Conservation (phyloP, 768 basidiomycete species). For the Dioszegia crocea region DNA sequence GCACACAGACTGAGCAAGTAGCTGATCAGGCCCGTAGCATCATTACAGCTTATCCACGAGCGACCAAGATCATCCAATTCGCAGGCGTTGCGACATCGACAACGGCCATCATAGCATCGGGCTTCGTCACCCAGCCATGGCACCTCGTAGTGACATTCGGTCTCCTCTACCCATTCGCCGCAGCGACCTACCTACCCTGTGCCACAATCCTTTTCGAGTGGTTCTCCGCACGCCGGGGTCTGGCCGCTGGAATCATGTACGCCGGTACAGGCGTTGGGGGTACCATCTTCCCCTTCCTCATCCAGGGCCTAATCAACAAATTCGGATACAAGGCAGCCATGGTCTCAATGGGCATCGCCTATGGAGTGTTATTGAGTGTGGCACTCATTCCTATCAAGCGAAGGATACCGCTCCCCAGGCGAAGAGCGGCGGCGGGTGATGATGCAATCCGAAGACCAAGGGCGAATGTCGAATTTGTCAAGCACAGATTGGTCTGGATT, state of each 20-base stretch:
- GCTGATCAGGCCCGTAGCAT: conserved; percentile 12
- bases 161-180: conserved; percentile 30
- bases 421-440: background rate
- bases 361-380: conserved; percentile 15
- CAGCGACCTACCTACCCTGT: conserved; percentile 30
- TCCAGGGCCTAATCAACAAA: conserved; percentile 26
- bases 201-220: conserved; percentile 42
- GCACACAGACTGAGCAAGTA: too few species aligned
- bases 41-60: conserved; percentile 26
- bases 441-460: conserved; percentile 4
- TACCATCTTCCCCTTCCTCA: conserved; percentile 40
- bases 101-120: conserved; percentile 24
- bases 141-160: conserved; percentile 41
- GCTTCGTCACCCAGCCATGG: conserved; percentile 44
- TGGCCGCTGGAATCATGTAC: conserved; percentile 42
- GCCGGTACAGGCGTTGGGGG: conserved; percentile 41
- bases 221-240: conserved; percentile 37
- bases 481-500: conserved; percentile 19
- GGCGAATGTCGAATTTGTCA: conserved; percentile 21
- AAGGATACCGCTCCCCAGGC: conserved; percentile 29
- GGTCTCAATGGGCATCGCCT: conserved; percentile 38
- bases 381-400: conserved; percentile 33
- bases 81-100: conserved; percentile 25
- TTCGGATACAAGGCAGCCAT: conserved; percentile 44
- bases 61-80: conserved; percentile 16